Evolutionary conservation across 768 basidiomycete species (phyloP), one percentile per base, ranked within the genome.

Genomic region (Strobilomyces echinocephalus): DNA sequence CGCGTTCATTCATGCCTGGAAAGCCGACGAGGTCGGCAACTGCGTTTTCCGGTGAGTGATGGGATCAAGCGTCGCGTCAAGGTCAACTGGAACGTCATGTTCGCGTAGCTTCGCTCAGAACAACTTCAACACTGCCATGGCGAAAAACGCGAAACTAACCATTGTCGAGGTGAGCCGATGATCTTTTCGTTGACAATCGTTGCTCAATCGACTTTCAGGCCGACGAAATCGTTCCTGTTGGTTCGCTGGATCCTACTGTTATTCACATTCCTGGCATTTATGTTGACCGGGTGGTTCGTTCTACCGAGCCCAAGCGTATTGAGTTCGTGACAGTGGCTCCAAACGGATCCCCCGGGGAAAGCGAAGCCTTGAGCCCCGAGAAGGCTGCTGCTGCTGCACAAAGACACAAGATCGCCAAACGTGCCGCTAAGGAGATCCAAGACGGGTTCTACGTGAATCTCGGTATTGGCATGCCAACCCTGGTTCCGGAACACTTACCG

Each of bases 381-480:
- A 79, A 82, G 60, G 80, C 76, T 35, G 67, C 75, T 18, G 81
- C 80, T 18, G 69, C 75, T 46, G 76, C 76, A 41, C 75, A 79
- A 59, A 78, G 88, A 50, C 84, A 85, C 57, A 80, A 84, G 53
- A 94, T 94, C 61, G 93, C 89, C 15, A 83, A 78, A 57, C 85
- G 92, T 16, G 92, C 92, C 1, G 93, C 92, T 2, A 89, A 85
- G 74, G 93, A 95, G 72, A 82, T 94, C 63, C 84, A 84, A 67
- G 84, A 94, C 63, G 92, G 91, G 0, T 91, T 78, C 74, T 86
- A 91, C 57, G 91, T 93, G 56, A 94, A 94, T 59, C 73, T 94
- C 52, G 91, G 91, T 28, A 91, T 94, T 59, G 91, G 91, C 24
- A 94, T 94, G 83, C 91, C 91, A 30, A 94, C 91, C 6, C 79